Evolutionary conservation across 148 eudicot species (phyloP).

Genomic region (Arbutus unedo): DNA sequence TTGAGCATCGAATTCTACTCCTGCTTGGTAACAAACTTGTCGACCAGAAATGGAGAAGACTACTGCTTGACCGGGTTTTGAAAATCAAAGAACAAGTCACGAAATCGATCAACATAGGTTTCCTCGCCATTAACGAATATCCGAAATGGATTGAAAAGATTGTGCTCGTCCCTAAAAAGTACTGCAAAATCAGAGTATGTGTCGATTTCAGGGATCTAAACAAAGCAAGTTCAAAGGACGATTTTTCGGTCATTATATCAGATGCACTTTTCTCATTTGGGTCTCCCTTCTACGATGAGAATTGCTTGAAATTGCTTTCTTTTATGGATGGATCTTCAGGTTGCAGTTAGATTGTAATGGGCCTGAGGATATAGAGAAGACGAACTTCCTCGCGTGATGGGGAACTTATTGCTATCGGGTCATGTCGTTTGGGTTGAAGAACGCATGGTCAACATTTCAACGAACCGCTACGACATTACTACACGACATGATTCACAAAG

Average conservation of each 20-base stretch:
- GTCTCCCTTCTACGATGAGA: background rate
- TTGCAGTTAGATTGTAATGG: background rate
- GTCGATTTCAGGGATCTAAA: background rate
- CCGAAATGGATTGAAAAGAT: background rate
- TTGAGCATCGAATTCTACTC: no score
- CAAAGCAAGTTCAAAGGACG: background rate
- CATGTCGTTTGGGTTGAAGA: background rate
- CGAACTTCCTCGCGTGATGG: background rate
- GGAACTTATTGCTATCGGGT: background rate
- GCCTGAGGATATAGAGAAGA: background rate
- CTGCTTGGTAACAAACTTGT: no score
- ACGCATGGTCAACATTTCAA: background rate
- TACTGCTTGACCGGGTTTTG: no score
- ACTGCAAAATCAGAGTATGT: background rate
- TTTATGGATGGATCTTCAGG: background rate
- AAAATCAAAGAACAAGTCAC: no score
- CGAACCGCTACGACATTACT: background rate
- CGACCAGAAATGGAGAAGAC: no score
- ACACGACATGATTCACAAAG: background rate
- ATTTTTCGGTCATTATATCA: background rate
- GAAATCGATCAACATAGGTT: no score
- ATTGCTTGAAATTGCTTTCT: background rate
- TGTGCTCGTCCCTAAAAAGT: background rate
- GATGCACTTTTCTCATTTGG: background rate
- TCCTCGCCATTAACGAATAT: no score